Conservation (phyloP, 1,284 basidiomycete genomes). For the Ustilago loliicola region DNA sequence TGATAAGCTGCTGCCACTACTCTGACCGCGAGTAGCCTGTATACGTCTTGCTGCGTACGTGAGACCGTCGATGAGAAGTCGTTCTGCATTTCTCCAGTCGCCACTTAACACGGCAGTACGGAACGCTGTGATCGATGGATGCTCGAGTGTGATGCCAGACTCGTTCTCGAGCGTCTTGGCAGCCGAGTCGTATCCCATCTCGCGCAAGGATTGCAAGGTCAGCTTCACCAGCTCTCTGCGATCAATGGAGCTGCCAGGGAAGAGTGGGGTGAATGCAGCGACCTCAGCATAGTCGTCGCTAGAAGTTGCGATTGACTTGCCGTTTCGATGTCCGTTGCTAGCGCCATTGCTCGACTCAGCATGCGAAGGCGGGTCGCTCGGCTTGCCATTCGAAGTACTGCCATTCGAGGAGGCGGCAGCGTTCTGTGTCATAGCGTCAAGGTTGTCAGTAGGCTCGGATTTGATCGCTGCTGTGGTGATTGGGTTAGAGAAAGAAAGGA, state of each 20-base stretch:
- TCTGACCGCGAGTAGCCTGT: constrained; percentile 23
- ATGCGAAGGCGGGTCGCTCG: constrained; percentile 13
- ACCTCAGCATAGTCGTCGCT: constrained; percentile 34
- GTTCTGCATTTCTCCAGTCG: constrained; percentile 85
- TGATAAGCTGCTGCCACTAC: background rate
- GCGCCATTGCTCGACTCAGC: constrained; percentile 22
- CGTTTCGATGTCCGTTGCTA: constrained; percentile 37
- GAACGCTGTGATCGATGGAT: constrained; percentile 83
- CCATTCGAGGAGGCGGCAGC: constrained; percentile 27
- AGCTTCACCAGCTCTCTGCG: constrained; percentile 92
- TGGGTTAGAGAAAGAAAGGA: background rate
- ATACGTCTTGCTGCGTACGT: constrained; percentile 48
- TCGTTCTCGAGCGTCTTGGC: constrained; percentile 89
- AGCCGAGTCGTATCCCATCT: constrained; percentile 93
- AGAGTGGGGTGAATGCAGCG: constrained; percentile 31
- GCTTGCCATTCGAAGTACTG: constrained; percentile 27
- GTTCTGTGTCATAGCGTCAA: constrained; percentile 27
- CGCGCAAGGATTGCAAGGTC: constrained; percentile 88
- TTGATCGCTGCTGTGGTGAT: background rate
- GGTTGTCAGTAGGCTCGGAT: background rate
- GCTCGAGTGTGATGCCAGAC: constrained; percentile 90
- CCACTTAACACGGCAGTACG: constrained; percentile 85
- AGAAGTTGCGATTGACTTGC: constrained; percentile 3
- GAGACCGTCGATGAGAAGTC: constrained; percentile 75
- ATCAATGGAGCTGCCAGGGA: constrained; percentile 70